phyloP scores from a whole-genome alignment of 805 yeast species.

The Lipomyces starkeyi region DNA sequence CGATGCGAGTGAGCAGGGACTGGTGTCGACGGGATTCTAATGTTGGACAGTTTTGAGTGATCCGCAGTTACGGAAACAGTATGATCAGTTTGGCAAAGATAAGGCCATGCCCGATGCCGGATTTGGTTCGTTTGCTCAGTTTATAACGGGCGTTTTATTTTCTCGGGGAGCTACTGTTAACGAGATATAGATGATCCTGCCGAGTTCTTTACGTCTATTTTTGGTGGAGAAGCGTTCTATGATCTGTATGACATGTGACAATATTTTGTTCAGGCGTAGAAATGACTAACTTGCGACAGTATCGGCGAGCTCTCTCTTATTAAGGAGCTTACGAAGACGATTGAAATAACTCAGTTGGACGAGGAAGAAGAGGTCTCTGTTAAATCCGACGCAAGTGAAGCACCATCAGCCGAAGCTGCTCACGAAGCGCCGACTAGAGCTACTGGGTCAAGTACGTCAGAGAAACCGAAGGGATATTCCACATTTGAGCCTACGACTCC shows the following conservation, averaged over 20 bases:
- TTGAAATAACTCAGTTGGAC: constrained; percentile 54
- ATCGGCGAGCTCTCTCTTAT: constrained; percentile 87
- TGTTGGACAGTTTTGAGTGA: constrained; percentile 74
- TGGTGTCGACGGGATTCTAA: neutral
- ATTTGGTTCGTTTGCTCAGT: constrained; percentile 51
- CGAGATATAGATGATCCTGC: constrained; percentile 65
- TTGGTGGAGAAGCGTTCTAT: constrained; percentile 89
- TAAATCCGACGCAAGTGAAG: constrained; percentile 4
- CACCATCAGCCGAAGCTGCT: constrained; percentile 16
- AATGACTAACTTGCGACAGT: constrained; percentile 44
- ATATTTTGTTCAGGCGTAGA: neutral
- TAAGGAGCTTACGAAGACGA: constrained; percentile 71
- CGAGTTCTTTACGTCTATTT: constrained; percentile 82
- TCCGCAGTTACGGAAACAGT: constrained; percentile 65
- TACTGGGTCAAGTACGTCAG: constrained; percentile 8
- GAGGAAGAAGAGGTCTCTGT: constrained; percentile 38
- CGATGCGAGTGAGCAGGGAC: neutral
- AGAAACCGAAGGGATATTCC: constrained; percentile 12
- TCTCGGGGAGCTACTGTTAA: neutral
- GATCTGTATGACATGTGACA: constrained; percentile 49
- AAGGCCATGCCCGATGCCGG: constrained; percentile 72
- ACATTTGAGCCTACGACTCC: constrained; percentile 4
- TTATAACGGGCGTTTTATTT: neutral
- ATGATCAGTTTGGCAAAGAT: constrained; percentile 86
- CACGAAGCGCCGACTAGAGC: constrained; percentile 7